Base-by-base conservation (phyloP, 768 basidiomycete species). In the Tremella fuciformis region DNA sequence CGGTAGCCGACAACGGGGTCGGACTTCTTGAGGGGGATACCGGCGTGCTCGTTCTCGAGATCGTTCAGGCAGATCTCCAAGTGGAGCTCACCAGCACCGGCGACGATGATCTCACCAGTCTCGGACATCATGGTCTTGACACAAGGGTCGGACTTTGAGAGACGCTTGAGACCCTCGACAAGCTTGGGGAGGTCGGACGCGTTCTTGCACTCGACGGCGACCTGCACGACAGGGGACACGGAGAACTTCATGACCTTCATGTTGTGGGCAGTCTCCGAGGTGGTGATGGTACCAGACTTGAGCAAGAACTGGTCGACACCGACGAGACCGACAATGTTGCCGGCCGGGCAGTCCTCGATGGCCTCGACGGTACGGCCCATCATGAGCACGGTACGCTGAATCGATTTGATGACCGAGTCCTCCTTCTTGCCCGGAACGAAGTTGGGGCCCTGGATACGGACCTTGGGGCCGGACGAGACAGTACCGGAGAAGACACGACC, bases 171-270 rank as follows among this genome's bases (percentile, higher is more conserved):
- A 82, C 96, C 96, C 84, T 99, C 96, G 63, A 98, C 96, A 66
- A 99, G 88, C 82, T 99, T 99, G 76, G 96, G 96, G 48, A 99
- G 84, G 84, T 99, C 96, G 59, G 90, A 85, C 58, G 96, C 91
- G 79, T 98, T 99, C 87, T 98, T 98, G 80, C 98, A 96, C 80
- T 99, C 96, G 70, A 99, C 96, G 66, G 96, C 91, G 75, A 98
- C 91, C 78, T 86, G 96, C 46, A 99, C 96, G 77, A 99, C 96
- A 69, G 96, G 96, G 26, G 96, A 98, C 57, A 99, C 96, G 78
- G 93, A 98, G 85, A 97, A 97, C 82, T 88, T 91, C 96, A 99
- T 99, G 80, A 99, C 92, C 82, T 83, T 91, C 92, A 99, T 96
- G 84, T 99, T 99, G 84, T 99, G 96, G 52, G 96, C 96, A 53